Conservation (phyloP, 1,139 yeast genomes). For the Protomyces pachydermus region DNA sequence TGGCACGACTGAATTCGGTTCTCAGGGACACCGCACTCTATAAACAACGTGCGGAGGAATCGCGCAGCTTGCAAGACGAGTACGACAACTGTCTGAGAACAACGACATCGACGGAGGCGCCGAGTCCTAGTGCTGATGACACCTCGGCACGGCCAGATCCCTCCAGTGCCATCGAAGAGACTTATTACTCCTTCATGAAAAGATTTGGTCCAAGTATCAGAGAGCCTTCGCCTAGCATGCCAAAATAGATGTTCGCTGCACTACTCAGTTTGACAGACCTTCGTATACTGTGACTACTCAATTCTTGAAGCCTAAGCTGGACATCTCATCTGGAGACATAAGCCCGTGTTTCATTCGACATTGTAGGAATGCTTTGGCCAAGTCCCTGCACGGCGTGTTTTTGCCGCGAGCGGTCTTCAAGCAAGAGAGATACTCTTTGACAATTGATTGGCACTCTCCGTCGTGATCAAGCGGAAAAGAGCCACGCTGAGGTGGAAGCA, state of each 20-base stretch:
- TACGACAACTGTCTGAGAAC: no score
- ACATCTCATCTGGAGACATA: conserved; percentile 26
- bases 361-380: conserved; percentile 26
- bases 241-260: not conserved
- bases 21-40: not conserved
- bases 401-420: conserved; percentile 10
- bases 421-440: conserved; percentile 24
- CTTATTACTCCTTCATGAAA: not conserved
- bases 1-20: not conserved
- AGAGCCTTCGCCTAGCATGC: not conserved
- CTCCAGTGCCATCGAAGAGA: not conserved
- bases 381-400: conserved; percentile 21
- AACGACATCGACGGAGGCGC: not conserved
- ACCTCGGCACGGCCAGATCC: not conserved
- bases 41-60: not conserved
- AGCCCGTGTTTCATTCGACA: conserved; percentile 29
- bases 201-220: not conserved
- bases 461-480: conserved; percentile 28
- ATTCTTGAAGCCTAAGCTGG: conserved; percentile 8
- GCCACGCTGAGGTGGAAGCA: conserved; percentile 27
- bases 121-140: not conserved
- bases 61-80: not conserved
- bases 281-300: not conserved
- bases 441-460: conserved; percentile 26
- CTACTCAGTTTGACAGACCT: no score